Percentiles rank a stretch among this genome's conserved stretches.
These are phyloP conservation scores for Penstemon barbatus DNA, from an alignment of 257 asterid species.

Conservation along the genomic window DNA sequence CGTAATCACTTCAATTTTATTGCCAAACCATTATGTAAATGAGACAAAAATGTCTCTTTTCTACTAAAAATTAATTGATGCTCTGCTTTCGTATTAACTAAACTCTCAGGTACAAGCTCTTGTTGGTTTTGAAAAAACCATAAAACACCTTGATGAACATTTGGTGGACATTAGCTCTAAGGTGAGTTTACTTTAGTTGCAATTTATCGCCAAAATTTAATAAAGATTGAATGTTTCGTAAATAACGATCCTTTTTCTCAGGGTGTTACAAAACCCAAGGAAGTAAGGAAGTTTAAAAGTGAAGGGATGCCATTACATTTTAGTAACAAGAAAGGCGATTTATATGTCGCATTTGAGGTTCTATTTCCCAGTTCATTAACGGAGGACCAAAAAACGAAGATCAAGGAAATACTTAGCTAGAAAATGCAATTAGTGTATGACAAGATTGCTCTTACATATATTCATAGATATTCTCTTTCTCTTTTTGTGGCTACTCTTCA, in stretches of 20 bases:
- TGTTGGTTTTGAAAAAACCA: constrained; percentile 86
- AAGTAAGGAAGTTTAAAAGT: constrained; percentile 81
- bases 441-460: background rate
- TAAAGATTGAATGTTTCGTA: no score
- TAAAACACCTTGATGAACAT: constrained; percentile 89
- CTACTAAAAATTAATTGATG: background rate
- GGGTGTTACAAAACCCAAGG: constrained; percentile 89
- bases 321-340: constrained; percentile 85
- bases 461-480: background rate
- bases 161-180: constrained; percentile 78
- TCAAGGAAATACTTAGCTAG: constrained; percentile 61
- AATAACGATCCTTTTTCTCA: constrained; percentile 15
- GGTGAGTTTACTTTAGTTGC: constrained; percentile 41
- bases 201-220: no score
- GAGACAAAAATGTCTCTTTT: background rate
- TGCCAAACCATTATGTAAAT: background rate
- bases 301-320: constrained; percentile 93
- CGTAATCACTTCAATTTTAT: background rate
- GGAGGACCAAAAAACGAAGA: constrained; percentile 75
- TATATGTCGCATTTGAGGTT: constrained; percentile 80
- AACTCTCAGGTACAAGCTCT: constrained; percentile 84
- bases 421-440: constrained; percentile 8
- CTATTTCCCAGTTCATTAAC: constrained; percentile 77
- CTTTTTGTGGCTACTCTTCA: background rate
- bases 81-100: background rate